Percentiles rank a stretch among this genome's conserved stretches.
These are phyloP conservation scores for Urtica urens DNA, from an alignment of 306 rosid genomes.

Conservation along the genomic window DNA sequence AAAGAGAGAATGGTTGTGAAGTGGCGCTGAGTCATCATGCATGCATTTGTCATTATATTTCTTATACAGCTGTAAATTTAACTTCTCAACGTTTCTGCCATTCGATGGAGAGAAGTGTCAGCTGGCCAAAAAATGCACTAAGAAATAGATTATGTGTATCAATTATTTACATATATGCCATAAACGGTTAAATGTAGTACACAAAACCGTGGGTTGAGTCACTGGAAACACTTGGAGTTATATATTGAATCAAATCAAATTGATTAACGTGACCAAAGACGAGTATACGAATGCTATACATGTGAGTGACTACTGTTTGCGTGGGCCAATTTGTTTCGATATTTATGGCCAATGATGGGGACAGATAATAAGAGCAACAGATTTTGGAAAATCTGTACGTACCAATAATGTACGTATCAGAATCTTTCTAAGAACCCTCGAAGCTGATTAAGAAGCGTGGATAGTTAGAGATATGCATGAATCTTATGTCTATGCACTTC, in stretches of 20 bases:
- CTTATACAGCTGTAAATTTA: conserved; percentile 1
- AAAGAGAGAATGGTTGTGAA: conserved; percentile 1
- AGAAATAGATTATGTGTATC: neutral
- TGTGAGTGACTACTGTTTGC: neutral
- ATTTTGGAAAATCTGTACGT: conserved; percentile 1
- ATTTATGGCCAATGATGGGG: neutral
- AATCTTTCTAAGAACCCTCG: conserved; percentile 1
- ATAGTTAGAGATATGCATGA: neutral
- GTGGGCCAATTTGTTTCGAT: neutral
- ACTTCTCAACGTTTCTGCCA: neutral
- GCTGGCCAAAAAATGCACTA: neutral
- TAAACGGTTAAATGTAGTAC: too few relatives aligned
- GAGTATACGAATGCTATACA: neutral
- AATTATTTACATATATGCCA: neutral
- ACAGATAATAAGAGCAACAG: neutral
- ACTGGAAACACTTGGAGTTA: too few relatives aligned
- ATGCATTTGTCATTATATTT: neutral
- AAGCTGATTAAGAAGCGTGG: neutral
- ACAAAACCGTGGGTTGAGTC: too few relatives aligned
- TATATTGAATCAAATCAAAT: too few relatives aligned
- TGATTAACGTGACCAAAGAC: too few relatives aligned
- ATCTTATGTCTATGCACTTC: too few relatives aligned
- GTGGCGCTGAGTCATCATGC: conserved; percentile 1
- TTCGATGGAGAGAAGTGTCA: neutral
- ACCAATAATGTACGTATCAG: conserved; percentile 1